Evolutionary conservation across 2,329 filamentous ascomycete species (phyloP).

Genomic region (Talaromyces verruculosus): DNA sequence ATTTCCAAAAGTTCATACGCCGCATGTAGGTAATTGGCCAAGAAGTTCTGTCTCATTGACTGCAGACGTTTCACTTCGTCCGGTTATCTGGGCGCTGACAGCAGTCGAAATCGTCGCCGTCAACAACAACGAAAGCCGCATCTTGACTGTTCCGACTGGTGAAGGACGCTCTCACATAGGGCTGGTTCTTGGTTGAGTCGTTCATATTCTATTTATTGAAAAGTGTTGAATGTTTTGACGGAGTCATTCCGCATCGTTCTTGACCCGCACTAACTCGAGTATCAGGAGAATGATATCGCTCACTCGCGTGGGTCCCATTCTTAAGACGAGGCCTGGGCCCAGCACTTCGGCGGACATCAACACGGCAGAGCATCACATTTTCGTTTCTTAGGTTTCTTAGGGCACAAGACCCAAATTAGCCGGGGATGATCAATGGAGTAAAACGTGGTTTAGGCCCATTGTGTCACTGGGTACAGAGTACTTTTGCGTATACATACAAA

Average conservation of each 20-base stretch:
- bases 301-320: background rate
- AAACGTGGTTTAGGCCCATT: background rate
- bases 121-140: background rate
- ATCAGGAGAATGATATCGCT: background rate
- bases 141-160: background rate
- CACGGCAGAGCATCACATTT: background rate
- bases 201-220: background rate
- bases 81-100: background rate
- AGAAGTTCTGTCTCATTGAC: conserved; percentile 1
- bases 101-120: background rate
- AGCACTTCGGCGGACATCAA: background rate
- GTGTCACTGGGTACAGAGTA: background rate
- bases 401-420: background rate
- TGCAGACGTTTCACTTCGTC: background rate
- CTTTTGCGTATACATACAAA: background rate
- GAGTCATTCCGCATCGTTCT: background rate
- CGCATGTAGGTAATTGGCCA: conserved; percentile 23
- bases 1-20: conserved; percentile 24
- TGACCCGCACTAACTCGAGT: background rate
- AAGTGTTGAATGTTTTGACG: background rate
- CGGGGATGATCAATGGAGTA: background rate
- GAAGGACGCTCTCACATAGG: background rate
- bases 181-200: background rate
- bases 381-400: background rate
- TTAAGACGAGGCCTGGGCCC: background rate